A percentile compares a stretch with the other conserved stretches of the same genome.
Evolutionary conservation across 108 stramenopile species (phyloP).

Genomic region (Pseudonitzschia multiseries): DNA sequence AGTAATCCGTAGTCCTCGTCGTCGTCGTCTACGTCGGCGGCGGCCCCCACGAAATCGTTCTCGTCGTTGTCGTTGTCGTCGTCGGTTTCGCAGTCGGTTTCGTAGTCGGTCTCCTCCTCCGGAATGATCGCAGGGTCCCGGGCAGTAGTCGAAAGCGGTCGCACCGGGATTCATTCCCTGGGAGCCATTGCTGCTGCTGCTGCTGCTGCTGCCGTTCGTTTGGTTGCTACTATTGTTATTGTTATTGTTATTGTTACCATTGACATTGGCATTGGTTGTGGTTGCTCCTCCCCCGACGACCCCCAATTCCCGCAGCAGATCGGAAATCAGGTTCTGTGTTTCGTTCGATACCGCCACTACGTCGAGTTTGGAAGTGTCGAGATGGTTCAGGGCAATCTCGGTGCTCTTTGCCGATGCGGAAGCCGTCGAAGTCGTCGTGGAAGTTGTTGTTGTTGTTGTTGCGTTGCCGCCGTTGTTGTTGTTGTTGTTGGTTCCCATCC

Average conservation of each 20-base stretch:
- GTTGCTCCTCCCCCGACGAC: conserved; percentile 31
- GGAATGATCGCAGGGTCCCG: background rate
- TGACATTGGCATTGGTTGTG: background rate
- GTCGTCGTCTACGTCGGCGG: background rate
- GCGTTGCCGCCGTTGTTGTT: conserved; percentile 10
- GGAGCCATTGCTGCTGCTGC: too few species aligned
- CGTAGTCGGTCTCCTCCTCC: conserved; percentile 27
- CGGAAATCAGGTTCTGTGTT: conserved; percentile 42
- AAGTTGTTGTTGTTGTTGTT: conserved; percentile 25
- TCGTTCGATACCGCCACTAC: conserved; percentile 49
- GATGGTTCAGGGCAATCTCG: conserved; percentile 30
- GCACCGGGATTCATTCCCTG: background rate
- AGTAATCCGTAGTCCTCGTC: background rate
- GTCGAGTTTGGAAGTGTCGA: conserved; percentile 65
- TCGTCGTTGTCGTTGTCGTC: conserved; percentile 16
- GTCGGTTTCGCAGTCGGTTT: background rate
- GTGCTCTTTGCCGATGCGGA: background rate
- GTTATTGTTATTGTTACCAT: background rate
- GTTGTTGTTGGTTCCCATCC: conserved; percentile 8
- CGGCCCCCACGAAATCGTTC: too few species aligned
- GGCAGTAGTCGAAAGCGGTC: background rate
- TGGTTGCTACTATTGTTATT: background rate
- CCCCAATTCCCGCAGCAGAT: conserved; percentile 48
- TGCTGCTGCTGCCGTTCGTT: background rate
- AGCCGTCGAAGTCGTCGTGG: background rate